Base-by-base conservation (phyloP, 1,284 basidiomycete species). In the Leccinum variabile region DNA sequence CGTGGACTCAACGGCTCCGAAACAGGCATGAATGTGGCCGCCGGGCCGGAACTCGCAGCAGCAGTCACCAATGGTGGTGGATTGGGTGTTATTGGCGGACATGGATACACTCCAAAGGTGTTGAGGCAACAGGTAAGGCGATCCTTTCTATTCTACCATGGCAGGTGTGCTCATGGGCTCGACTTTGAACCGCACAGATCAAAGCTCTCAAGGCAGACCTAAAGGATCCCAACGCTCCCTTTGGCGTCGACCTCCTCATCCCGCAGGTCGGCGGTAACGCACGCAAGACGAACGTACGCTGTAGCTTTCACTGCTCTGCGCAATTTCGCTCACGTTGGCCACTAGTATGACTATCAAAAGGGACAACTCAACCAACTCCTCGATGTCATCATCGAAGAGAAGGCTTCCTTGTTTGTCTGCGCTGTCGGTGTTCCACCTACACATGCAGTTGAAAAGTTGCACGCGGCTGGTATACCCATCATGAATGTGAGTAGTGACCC, bases 321-420 rank as follows among this genome's bases (percentile, higher is more conserved):
- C 50, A 33, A 39, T 13, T n/a, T 32, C 7, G 13, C 59, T 73
- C 46, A 60, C 14, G 53, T 11, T 30, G 28, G 22, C 8, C 28
- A 4, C 9, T 66, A 90, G 88, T 86, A 86, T 65, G 91, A 92
- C 71, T 92, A 92, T 76, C 93, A 90, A 39, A 89, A 89, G 66
- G 93, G 94, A 13, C 81, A 90, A 68, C 82, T 94, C 10, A 79
- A 84, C n/a, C 89, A 91, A 32, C 84, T 95, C 44, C 83, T 95
- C 60, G 84, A 93, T 64, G 89, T 95, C 59, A 94, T 96, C 71
- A 92, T 95, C 72, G 90, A 95, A 63, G 91, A 94, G 77, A 91
- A 90, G 72, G 79, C 91, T 0, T 77, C 83, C 25, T 83, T 96
- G 7, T 96, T 96, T 73, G 94, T 96, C 59, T 95, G 89, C 66